Conservation (phyloP, 2,329 filamentous ascomycete genomes). For the Diplodia seriata region DNA sequence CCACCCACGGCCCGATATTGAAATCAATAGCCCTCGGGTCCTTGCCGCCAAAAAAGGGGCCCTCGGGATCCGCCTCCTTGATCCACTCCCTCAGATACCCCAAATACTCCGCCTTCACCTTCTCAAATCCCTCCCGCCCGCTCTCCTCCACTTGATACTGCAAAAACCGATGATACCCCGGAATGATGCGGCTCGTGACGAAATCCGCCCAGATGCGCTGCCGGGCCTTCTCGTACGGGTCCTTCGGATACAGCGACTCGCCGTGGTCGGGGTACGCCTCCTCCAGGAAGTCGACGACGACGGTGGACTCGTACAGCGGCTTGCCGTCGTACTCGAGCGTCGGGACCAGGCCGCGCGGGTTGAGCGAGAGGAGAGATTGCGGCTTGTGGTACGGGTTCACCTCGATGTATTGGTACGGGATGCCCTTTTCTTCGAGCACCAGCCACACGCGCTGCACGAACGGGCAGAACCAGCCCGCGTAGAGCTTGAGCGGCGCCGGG, state of each 20-base stretch:
- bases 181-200: slow-evolving; percentile 70
- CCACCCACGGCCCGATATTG: slow-evolving; percentile 74
- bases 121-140: slow-evolving; percentile 50
- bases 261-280: slow-evolving; percentile 66
- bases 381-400: slow-evolving; percentile 81
- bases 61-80: slow-evolving; percentile 64
- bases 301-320: slow-evolving; percentile 74
- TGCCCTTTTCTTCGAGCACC: slow-evolving; percentile 73
- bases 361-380: slow-evolving; percentile 70
- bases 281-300: slow-evolving; percentile 78
- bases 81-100: slow-evolving; percentile 66
- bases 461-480: slow-evolving; percentile 77
- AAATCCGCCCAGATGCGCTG: slow-evolving; percentile 78
- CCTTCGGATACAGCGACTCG: slow-evolving; percentile 63
- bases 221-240: slow-evolving; percentile 70
- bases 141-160: slow-evolving; percentile 50
- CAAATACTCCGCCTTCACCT: slow-evolving; percentile 66
- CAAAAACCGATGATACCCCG: slow-evolving; percentile 70
- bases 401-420: slow-evolving; percentile 72
- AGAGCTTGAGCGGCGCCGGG: slow-evolving; percentile 67
- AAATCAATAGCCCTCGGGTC: slow-evolving; percentile 73
- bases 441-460: slow-evolving; percentile 75
- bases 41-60: slow-evolving; percentile 72
- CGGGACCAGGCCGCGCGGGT: slow-evolving; percentile 77
- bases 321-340: slow-evolving; percentile 65